Evolutionary conservation across 2,329 filamentous ascomycete species (phyloP), one percentile per base, ranked within the genome.

Genomic region (Cryphonectria carpinicola): DNA sequence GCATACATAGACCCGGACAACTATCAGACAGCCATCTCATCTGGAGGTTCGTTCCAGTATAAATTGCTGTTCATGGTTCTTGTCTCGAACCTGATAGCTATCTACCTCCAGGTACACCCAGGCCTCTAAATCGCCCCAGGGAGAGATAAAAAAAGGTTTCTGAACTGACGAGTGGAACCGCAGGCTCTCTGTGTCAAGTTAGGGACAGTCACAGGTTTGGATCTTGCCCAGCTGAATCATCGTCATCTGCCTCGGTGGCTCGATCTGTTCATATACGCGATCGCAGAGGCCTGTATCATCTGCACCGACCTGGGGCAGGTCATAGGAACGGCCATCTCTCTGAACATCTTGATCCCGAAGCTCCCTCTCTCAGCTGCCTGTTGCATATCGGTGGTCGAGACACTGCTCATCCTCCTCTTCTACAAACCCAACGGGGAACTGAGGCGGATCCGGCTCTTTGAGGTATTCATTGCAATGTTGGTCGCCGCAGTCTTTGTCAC

Each of bases 241-340:
- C 87, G 84, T 28, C 88, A 89, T 77, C 81, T 91, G 11, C 89
- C 89, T 1, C 81, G 80, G 72, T 91, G 89, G 89, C 76, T 91
- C 66, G 89, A 88, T 68, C 84, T 86, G 56, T 77, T 84, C 43
- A 80, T 92, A 17, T 92, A 91, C 75, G 78, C 85, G 49, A 82
- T 92, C 71, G 85, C 89, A 1, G 89, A 92, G 78, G 81, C 85
- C 5, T 89, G 88, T 68, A 92, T 92, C 69, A 87, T 92, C 67
- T 89, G 89, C 1, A 92, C 89, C 0, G 89, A 92, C 76, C 88
- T 92, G 73, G 89, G 89, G 65, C 68, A 85, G 82, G 89, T 91
- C 22, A 90, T 92, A 74, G 89, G 89, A 63, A 90, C 88, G 39
- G 89, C 89, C n/a, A 91, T 92, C 72, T 89, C 87, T 3, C 80